A percentile compares a stretch with the other conserved stretches of the same genome.
Conservation (phyloP, 352 stramenopile species). For the Pythium angustatum region DNA sequence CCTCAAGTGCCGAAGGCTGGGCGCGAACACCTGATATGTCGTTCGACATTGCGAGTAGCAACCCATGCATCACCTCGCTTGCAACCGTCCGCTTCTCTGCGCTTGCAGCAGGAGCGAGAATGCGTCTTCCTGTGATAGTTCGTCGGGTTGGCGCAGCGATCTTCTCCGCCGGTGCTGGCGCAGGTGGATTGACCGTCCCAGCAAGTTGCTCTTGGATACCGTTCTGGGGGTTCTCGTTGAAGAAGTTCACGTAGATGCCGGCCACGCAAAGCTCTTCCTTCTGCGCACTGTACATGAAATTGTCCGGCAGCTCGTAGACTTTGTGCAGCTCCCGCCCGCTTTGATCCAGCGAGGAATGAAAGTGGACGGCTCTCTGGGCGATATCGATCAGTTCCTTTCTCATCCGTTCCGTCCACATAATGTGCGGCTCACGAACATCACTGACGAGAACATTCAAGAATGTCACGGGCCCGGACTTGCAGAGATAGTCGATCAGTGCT, state of each 20-base stretch:
- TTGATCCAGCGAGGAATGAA: constrained; percentile 60
- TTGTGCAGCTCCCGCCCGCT: constrained; percentile 60
- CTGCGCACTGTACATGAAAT: constrained; percentile 83
- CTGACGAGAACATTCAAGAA: constrained; percentile 73
- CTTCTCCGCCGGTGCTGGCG: constrained; percentile 28
- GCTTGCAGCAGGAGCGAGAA: constrained; percentile 28
- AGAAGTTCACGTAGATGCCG: constrained; percentile 89
- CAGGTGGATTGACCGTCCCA: constrained; percentile 51
- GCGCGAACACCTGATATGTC: constrained; percentile 74
- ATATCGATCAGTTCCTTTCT: constrained; percentile 72
- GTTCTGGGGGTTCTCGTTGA: constrained; percentile 82
- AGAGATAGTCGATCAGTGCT: constrained; percentile 74
- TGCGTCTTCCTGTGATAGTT: constrained; percentile 15
- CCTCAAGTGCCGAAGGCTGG: constrained; percentile 66
- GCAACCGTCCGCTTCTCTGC: constrained; percentile 55
- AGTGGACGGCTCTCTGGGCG: constrained; percentile 67
- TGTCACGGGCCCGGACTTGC: constrained; percentile 53
- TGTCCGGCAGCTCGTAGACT: constrained; percentile 69
- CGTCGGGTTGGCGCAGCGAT: constrained; percentile 21
- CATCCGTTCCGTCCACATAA: constrained; percentile 89
- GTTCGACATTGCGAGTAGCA: constrained; percentile 66
- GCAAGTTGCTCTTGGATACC: constrained; percentile 77
- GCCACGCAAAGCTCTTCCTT: constrained; percentile 84
- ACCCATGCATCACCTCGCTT: constrained; percentile 72
- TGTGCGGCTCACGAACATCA: constrained; percentile 77